These are phyloP conservation scores for Meyerozyma athensensis DNA, from an alignment of 1,139 yeast genomes.

Conservation along the genomic window DNA sequence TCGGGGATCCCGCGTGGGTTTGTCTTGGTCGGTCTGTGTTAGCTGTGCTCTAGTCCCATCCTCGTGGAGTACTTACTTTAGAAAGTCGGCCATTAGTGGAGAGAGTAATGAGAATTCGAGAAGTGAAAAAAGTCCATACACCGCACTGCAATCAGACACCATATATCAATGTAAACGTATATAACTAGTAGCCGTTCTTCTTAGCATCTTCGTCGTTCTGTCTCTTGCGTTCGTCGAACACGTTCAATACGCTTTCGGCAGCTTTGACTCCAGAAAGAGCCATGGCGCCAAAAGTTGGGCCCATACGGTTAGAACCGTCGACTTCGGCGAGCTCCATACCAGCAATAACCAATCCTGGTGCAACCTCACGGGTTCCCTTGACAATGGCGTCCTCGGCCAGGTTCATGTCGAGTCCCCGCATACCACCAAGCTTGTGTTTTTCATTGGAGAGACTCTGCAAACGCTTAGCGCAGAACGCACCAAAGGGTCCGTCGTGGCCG, in stretches of 20 bases:
- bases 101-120: background rate
- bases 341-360: constrained; percentile 68
- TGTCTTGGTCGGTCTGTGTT: constrained; percentile 46
- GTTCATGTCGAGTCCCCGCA: constrained; percentile 81
- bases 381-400: constrained; percentile 75
- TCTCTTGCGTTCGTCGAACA: constrained; percentile 45
- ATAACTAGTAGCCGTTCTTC: background rate
- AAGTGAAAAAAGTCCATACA: constrained; percentile 2
- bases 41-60: constrained; percentile 9
- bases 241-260: constrained; percentile 56
- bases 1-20: constrained; percentile 96
- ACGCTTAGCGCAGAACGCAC: constrained; percentile 68
- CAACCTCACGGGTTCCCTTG: constrained; percentile 63
- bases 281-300: constrained; percentile 84
- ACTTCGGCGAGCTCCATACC: constrained; percentile 82
- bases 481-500: constrained; percentile 83
- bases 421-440: constrained; percentile 49
- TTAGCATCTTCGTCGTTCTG: constrained; percentile 20
- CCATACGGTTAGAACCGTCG: constrained; percentile 78
- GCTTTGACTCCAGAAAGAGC: constrained; percentile 73
- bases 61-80: constrained; percentile 11
- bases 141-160: background rate
- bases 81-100: constrained; percentile 13
- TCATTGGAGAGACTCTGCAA: constrained; percentile 19
- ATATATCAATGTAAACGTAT: background rate